A percentile compares a stretch with the other conserved stretches of the same genome.
These are phyloP conservation scores for Iodosphaeria phyllophila DNA, from an alignment of 2,329 filamentous ascomycete species.

Conservation along the genomic window DNA sequence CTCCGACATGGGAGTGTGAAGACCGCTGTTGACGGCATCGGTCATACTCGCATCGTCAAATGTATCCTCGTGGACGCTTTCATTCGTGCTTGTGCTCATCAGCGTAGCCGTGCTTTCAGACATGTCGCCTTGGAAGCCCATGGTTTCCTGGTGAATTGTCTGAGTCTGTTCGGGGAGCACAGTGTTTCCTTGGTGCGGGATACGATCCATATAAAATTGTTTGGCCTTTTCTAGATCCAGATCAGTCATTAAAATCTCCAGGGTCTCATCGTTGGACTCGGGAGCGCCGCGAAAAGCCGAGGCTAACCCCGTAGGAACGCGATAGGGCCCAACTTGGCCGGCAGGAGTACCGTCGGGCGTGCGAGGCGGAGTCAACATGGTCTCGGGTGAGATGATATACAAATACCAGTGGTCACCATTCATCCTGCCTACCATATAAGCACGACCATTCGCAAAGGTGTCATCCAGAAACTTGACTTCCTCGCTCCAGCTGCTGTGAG, in stretches of 20 bases:
- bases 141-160: constrained; percentile 39
- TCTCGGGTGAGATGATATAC: constrained; percentile 81
- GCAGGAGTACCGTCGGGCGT: constrained; percentile 52
- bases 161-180: constrained; percentile 52
- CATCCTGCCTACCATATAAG: constrained; percentile 99
- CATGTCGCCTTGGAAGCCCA: constrained; percentile 40
- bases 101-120: constrained; percentile 23
- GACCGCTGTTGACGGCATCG: constrained; percentile 31
- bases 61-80: constrained; percentile 30
- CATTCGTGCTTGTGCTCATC: constrained; percentile 19
- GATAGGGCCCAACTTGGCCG: constrained; percentile 27
- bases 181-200: constrained; percentile 77
- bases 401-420: constrained; percentile 99
- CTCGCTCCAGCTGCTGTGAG: constrained; percentile 93
- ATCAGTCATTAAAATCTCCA: constrained; percentile 57
- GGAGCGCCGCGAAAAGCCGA: constrained; percentile 18
- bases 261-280: constrained; percentile 53
- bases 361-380: constrained; percentile 60
- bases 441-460: constrained; percentile 80
- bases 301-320: constrained; percentile 29
- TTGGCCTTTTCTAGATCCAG: constrained; percentile 49
- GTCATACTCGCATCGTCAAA: constrained; percentile 69
- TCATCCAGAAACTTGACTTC: constrained; percentile 87
- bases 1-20: constrained; percentile 36
- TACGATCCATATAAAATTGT: constrained; percentile 51